Percentiles rank a stretch among this genome's conserved stretches.
These are phyloP conservation scores for Pythium aristosporum DNA, from an alignment of 352 stramenopile genomes.

Conservation along the genomic window DNA sequence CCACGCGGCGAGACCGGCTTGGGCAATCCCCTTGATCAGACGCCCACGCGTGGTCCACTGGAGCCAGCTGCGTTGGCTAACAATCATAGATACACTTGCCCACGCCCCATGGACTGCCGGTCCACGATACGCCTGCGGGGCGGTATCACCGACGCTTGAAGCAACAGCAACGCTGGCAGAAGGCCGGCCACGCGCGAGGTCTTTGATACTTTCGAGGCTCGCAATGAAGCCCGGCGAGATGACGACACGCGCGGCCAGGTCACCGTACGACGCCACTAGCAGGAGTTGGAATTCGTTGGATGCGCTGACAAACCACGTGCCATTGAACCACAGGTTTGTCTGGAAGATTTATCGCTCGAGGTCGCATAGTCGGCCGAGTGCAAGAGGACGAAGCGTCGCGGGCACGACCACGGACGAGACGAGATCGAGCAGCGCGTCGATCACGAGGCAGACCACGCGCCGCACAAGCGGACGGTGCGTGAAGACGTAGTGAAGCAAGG, in stretches of 20 bases:
- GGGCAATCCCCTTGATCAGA: not conserved
- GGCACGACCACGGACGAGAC: slow-evolving; percentile 15
- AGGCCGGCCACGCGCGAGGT: not conserved
- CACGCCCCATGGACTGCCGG: no score
- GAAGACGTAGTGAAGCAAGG: not conserved
- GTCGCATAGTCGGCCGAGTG: slow-evolving; percentile 4
- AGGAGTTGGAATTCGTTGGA: slow-evolving; percentile 21
- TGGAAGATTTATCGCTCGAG: not conserved
- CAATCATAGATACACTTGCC: no score
- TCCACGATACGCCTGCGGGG: no score
- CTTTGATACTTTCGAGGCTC: slow-evolving; percentile 14
- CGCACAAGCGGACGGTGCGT: not conserved
- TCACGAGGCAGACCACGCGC: slow-evolving; percentile 1
- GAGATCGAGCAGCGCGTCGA: slow-evolving; percentile 13
- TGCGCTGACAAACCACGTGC: slow-evolving; percentile 11
- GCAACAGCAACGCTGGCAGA: not conserved
- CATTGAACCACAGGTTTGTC: slow-evolving; percentile 2
- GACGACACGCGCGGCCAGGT: slow-evolving; percentile 2
- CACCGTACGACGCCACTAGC: slow-evolving; percentile 5
- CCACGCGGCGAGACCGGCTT: not conserved
- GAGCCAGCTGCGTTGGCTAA: not conserved
- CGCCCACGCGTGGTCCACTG: not conserved
- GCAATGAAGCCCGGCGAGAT: not conserved
- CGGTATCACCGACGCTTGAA: not conserved
- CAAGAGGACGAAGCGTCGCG: not conserved